Conservation (phyloP, 2,329 filamentous ascomycete species). For the Claviceps sp. region DNA sequence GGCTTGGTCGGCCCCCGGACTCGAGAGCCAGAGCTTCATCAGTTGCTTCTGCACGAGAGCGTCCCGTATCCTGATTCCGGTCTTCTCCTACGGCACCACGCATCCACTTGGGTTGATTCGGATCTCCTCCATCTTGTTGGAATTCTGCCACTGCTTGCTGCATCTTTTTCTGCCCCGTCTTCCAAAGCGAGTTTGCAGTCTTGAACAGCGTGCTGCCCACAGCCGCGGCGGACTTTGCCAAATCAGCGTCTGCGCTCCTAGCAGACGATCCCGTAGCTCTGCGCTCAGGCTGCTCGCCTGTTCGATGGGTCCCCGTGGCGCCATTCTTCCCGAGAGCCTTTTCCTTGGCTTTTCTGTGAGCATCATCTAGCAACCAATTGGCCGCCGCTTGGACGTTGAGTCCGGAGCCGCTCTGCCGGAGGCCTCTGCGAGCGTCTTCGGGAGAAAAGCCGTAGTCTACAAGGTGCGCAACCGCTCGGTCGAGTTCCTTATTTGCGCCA, state of each 20-base stretch:
- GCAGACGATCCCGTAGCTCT: slow-evolving; percentile 32
- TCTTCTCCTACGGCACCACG: slow-evolving; percentile 47
- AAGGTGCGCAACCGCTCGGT: slow-evolving; percentile 73
- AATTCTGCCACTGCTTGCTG: slow-evolving; percentile 88
- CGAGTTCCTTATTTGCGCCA: slow-evolving; percentile 33
- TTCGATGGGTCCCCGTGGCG: slow-evolving; percentile 7
- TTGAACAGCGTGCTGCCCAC: slow-evolving; percentile 79
- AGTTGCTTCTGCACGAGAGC: slow-evolving; percentile 31
- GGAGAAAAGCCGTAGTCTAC: slow-evolving; percentile 89
- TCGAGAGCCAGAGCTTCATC: slow-evolving; percentile 75
- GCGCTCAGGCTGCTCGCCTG: slow-evolving; percentile 1
- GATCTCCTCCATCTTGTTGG: slow-evolving; percentile 49
- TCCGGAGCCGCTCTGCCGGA: slow-evolving; percentile 68
- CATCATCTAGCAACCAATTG: slow-evolving; percentile 80
- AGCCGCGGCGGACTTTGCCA: slow-evolving; percentile 68
- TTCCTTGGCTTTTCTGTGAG: slow-evolving; percentile 69
- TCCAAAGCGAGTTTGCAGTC: slow-evolving; percentile 91
- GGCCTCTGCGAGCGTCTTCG: slow-evolving; percentile 67
- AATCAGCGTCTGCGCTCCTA: slow-evolving; percentile 49
- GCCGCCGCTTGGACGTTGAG: slow-evolving; percentile 76
- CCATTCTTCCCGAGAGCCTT: slow-evolving; percentile 45
- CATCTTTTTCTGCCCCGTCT: slow-evolving; percentile 81
- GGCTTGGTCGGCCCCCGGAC: slow-evolving; percentile 43
- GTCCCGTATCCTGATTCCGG: slow-evolving; percentile 20
- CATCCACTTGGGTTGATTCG: slow-evolving; percentile 92